These are phyloP conservation scores for Exophiala mesophila DNA, from an alignment of 2,329 filamentous ascomycete genomes.

Conservation along the genomic window DNA sequence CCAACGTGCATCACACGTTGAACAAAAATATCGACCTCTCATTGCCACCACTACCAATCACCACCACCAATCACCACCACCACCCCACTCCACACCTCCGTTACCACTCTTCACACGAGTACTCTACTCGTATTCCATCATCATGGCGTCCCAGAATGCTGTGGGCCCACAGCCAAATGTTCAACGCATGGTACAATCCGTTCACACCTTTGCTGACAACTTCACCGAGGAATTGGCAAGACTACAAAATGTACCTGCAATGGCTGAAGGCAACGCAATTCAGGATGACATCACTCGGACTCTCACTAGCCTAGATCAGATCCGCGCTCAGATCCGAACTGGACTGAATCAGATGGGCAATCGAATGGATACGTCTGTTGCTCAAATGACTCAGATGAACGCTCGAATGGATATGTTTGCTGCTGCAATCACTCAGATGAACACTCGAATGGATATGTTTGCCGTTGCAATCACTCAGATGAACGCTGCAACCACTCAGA, in stretches of 20 bases:
- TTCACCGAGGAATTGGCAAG: constrained; percentile 5
- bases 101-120: too few species aligned
- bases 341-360: constrained; percentile 2
- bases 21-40: too few species aligned
- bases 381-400: neutral
- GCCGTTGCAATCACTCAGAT: neutral
- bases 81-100: constrained; percentile 2
- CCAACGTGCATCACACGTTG: neutral
- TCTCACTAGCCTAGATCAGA: neutral
- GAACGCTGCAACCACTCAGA: neutral
- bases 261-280: constrained; percentile 4
- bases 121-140: too few species aligned
- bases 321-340: too few species aligned
- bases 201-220: constrained; percentile 2
- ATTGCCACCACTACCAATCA: too few species aligned
- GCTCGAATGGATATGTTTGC: neutral
- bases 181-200: constrained; percentile 4
- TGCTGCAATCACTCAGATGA: neutral
- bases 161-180: constrained; percentile 6
- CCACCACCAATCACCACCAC: neutral
- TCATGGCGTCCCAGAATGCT: constrained; percentile 3
- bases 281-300: neutral
- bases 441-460: neutral
- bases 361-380: neutral
- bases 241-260: constrained; percentile 6